A percentile compares a stretch with the other conserved stretches of the same genome.
These are phyloP conservation scores for Lathyrus aphaca DNA, from an alignment of 306 rosid genomes.

Conservation along the genomic window DNA sequence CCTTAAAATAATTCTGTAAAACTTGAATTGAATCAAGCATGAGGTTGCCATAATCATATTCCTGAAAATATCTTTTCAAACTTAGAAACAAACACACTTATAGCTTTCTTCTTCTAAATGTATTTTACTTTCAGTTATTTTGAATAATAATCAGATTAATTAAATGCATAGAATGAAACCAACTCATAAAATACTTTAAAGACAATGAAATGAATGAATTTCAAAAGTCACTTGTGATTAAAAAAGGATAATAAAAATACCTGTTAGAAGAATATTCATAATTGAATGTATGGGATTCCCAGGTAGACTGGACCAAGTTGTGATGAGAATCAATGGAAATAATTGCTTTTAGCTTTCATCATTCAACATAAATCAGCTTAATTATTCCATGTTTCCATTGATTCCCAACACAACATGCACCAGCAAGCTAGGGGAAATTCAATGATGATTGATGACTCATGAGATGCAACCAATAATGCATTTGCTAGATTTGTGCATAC, in stretches of 20 bases:
- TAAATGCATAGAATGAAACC: too few species aligned
- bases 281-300: constrained; percentile 1
- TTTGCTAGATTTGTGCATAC: not conserved
- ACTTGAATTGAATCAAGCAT: too few species aligned
- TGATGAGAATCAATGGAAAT: constrained; percentile 47
- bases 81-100: too few species aligned
- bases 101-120: too few species aligned
- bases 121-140: too few species aligned
- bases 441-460: not conserved
- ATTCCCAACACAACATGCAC: constrained; percentile 43
- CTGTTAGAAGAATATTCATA: too few species aligned
- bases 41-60: too few species aligned
- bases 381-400: constrained; percentile 11
- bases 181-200: not conserved
- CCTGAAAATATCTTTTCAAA: too few species aligned
- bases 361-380: not conserved
- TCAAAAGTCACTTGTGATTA: not conserved
- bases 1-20: too few species aligned
- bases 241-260: too few species aligned
- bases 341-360: not conserved
- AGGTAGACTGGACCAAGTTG: constrained; percentile 37
- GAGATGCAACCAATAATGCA: not conserved
- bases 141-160: too few species aligned
- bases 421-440: constrained; percentile 19
- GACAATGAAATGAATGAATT: not conserved